A percentile compares a stretch with the other conserved stretches of the same genome.
Evolutionary conservation across 1,139 yeast species (phyloP).

Genomic region (Blastobotrys elegans): DNA sequence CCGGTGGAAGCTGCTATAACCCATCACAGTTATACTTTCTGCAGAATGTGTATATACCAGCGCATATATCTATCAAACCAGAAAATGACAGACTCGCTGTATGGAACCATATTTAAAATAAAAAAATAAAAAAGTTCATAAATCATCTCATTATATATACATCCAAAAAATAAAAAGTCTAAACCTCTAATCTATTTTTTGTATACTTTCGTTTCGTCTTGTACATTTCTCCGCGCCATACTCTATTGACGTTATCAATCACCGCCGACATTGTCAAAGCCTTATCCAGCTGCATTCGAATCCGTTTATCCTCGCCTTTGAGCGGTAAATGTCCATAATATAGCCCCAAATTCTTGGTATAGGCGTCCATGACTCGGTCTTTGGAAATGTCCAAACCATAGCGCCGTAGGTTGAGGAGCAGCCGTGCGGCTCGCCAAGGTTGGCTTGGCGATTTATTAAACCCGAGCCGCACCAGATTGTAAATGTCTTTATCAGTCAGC

Average conservation of each 20-base stretch:
- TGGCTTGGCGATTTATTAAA: slow-evolving; percentile 10
- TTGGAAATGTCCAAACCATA: slow-evolving; percentile 10
- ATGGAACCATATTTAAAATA: too few species aligned
- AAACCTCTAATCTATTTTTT: neutral
- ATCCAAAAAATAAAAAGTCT: too few species aligned
- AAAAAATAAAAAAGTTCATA: too few species aligned
- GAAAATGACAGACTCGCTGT: too few species aligned
- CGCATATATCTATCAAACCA: too few species aligned
- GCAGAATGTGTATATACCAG: too few species aligned
- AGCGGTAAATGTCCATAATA: slow-evolving; percentile 3
- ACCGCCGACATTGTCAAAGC: slow-evolving; percentile 1
- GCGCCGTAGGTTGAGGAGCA: slow-evolving; percentile 7
- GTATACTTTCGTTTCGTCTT: neutral
- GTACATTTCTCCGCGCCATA: slow-evolving; percentile 7
- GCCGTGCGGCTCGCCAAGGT: slow-evolving; percentile 12
- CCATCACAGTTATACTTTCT: too few species aligned
- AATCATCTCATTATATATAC: too few species aligned
- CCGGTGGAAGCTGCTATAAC: too few species aligned
- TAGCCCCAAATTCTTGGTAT: neutral
- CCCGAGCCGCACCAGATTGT: slow-evolving; percentile 4
- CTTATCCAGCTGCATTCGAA: slow-evolving; percentile 7
- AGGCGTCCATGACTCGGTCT: slow-evolving; percentile 9
- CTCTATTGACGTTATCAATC: slow-evolving; percentile 10
- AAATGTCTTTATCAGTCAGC: neutral
- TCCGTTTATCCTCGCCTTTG: slow-evolving; percentile 5